phyloP scores from a whole-genome alignment of 1,284 basidiomycete genomes.

The Erythrobasidium hasegawianum region DNA sequence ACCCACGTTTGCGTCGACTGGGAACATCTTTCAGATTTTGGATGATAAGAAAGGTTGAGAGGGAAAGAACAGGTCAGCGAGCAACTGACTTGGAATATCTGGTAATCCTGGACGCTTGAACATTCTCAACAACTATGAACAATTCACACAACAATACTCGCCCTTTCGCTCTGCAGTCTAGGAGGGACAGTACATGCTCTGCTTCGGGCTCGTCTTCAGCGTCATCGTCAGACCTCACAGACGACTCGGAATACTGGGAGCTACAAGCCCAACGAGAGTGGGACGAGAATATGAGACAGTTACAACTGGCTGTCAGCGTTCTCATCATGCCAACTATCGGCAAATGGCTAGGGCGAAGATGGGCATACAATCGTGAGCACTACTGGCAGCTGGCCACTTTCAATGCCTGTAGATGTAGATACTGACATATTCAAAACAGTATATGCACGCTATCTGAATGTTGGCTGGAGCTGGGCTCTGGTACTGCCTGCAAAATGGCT shows the following conservation, averaged over 20 bases:
- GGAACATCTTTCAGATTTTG: too few species aligned
- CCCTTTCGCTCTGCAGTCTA: too few species aligned
- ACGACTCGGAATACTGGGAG: constrained; percentile 17
- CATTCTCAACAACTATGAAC: too few species aligned
- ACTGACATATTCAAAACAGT: not conserved
- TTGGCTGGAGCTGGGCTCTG: constrained; percentile 28
- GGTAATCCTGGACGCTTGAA: too few species aligned
- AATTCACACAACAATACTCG: too few species aligned
- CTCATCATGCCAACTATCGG: constrained; percentile 30
- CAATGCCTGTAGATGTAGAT: too few species aligned
- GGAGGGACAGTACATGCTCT: not conserved
- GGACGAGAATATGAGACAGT: constrained; percentile 31
- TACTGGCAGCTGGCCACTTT: not conserved
- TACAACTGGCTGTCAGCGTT: constrained; percentile 29
- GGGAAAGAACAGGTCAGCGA: too few species aligned
- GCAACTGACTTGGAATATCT: too few species aligned
- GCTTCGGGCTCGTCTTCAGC: constrained; percentile 6
- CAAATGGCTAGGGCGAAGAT: constrained; percentile 32
- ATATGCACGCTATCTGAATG: constrained; percentile 23
- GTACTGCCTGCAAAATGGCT: constrained; percentile 17
- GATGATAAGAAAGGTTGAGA: too few species aligned
- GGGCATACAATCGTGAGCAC: constrained; percentile 24
- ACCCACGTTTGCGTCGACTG: too few species aligned
- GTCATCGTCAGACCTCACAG: constrained; percentile 1
- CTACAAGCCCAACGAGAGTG: constrained; percentile 26